Base-by-base conservation (phyloP, 805 yeast species). In the Torulaspora microellipsoides region DNA sequence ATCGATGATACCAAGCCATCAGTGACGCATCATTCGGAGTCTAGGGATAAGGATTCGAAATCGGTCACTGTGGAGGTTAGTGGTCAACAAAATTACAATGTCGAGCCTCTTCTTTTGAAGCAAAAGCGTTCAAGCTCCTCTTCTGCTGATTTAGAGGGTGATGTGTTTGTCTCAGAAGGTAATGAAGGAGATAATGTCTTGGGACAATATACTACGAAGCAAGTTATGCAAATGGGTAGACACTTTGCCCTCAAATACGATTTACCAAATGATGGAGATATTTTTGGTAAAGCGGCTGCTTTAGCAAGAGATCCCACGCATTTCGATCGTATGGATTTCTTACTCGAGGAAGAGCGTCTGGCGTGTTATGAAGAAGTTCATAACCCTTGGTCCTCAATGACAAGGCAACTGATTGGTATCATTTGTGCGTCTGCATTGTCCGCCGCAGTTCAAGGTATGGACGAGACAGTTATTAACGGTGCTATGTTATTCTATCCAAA, bases 361-460 rank as follows among this genome's bases (percentile, higher is more conserved):
- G 72, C 70, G 0, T 66, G 81, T 29, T 60, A 74, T 50, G 60
- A 61, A 39, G 89, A 75, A 47, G 55, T 55, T 20, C 61, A 69
- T 27, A 73, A 70, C 34, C 75, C 73, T 13, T 77, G 73, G 78
- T 61, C 60, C 31, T 49, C 55, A 10, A 59, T 66, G 46, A 68
- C 68, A 15, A 50, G 55, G 8, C 77, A 72, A 46, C 67, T 83
- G 53, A 60, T 75, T 48, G 77, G 69, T 46, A 76, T 82, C 43
- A 77, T 83, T 42, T 72, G 80, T 11, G 73, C 81, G 51, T 80
- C 83, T n/a, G 81, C 88, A 1, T 73, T 82, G 77, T 83, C 85
- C 40, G 90, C 89, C 15, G 85, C 85, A 15, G 83, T 82, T 32
- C 88, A 82, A 61, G 89, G 90, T 62, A 82, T 83, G 81, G 89